These are phyloP conservation scores for Leccinum insolens DNA, from an alignment of 1,284 basidiomycete species.

Conservation along the genomic window DNA sequence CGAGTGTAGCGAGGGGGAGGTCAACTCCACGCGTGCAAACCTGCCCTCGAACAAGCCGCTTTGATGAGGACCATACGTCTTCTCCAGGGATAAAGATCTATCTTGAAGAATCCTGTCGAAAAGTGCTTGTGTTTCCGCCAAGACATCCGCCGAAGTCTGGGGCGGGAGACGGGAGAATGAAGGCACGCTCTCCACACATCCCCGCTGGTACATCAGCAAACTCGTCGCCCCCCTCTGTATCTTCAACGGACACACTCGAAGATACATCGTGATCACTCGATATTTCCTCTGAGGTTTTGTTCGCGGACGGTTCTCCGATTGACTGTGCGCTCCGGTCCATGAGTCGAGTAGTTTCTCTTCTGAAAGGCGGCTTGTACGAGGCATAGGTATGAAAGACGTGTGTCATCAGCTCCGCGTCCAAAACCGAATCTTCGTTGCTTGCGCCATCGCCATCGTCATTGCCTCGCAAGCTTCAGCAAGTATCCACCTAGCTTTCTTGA, in stretches of 20 bases:
- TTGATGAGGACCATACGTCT: background rate
- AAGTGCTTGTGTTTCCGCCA: conserved; percentile 72
- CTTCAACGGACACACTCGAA: background rate
- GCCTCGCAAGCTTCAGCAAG: conserved; percentile 78
- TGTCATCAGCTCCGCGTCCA: conserved; percentile 78
- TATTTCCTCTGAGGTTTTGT: conserved; percentile 4
- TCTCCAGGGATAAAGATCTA: conserved; percentile 20
- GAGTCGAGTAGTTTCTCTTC: conserved; percentile 47
- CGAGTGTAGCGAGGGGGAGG: conserved; percentile 35
- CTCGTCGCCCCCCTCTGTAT: background rate
- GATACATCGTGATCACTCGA: background rate
- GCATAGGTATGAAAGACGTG: conserved; percentile 91
- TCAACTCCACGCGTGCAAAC: conserved; percentile 65
- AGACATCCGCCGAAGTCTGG: conserved; percentile 72
- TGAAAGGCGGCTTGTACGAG: conserved; percentile 74
- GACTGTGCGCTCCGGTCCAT: conserved; percentile 25
- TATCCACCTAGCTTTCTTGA: conserved; percentile 87
- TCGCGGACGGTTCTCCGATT: conserved; percentile 13
- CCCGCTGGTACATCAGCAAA: conserved; percentile 1
- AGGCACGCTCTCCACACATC: conserved; percentile 21
- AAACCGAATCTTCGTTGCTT: conserved; percentile 33
- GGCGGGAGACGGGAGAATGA: conserved; percentile 69
- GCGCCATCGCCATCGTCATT: conserved; percentile 21
- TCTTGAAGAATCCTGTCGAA: conserved; percentile 73
- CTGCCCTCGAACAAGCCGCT: conserved; percentile 28